phyloP scores from a whole-genome alignment of 176 grass and related monocot genomes.

The Echinochloa phyllopogon region DNA sequence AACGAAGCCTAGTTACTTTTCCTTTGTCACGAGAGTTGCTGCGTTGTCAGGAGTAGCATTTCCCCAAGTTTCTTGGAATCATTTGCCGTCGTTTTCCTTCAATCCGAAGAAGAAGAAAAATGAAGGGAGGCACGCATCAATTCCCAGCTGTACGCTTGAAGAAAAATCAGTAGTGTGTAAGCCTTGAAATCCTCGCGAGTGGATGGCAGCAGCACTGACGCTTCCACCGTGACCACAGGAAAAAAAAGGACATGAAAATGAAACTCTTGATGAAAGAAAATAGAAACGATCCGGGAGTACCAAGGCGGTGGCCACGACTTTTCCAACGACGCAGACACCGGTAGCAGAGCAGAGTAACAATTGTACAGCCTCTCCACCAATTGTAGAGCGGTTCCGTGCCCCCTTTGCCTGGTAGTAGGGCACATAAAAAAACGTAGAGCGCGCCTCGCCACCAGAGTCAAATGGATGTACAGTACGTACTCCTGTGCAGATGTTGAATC shows the following conservation, averaged over 20 bases:
- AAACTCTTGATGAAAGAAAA: background rate
- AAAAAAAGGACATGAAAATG: background rate
- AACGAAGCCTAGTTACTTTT: too few relatives aligned
- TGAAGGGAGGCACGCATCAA: background rate
- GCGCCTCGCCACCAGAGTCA: too few relatives aligned
- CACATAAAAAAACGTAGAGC: too few relatives aligned
- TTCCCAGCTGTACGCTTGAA: background rate
- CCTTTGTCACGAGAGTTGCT: background rate
- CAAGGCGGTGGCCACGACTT: background rate
- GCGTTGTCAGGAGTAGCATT: background rate
- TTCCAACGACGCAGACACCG: background rate
- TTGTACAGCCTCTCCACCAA: too few relatives aligned
- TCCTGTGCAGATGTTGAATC: background rate
- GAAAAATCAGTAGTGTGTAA: background rate
- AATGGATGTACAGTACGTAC: too few relatives aligned
- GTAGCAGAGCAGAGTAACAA: too few relatives aligned
- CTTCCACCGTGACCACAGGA: constrained; percentile 6
- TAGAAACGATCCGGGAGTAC: background rate
- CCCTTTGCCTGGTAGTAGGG: too few relatives aligned
- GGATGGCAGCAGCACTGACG: background rate
- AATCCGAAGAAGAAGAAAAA: constrained; percentile 28
- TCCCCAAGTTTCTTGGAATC: constrained; percentile 12
- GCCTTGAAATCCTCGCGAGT: background rate
- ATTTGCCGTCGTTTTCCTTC: constrained; percentile 1
- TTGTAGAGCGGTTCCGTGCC: too few relatives aligned